phyloP scores from a whole-genome alignment of 495 filamentous ascomycete species.

The Neurospora tetrasperma region DNA sequence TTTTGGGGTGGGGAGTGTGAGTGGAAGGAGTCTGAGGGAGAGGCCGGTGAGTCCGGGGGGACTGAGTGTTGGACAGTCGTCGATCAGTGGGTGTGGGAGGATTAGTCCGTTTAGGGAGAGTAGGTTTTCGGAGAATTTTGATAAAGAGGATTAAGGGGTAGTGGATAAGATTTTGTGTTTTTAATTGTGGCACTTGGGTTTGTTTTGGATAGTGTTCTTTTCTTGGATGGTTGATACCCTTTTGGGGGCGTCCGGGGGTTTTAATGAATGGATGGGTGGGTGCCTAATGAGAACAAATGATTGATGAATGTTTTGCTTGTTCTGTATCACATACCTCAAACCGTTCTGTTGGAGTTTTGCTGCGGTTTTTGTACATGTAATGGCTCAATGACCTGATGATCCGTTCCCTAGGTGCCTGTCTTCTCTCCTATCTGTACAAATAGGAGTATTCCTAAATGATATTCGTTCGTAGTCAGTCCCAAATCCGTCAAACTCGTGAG shows the following conservation, averaged over 20 bases:
- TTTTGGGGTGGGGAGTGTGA: not conserved
- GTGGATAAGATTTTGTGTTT: not conserved
- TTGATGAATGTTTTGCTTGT: not conserved
- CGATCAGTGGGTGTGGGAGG: slow-evolving; percentile 5
- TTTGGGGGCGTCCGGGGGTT: not conserved
- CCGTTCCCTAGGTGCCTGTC: not conserved
- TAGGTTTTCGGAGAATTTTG: slow-evolving; percentile 28
- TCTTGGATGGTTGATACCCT: not conserved
- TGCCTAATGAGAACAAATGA: not conserved
- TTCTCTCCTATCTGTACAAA: not conserved
- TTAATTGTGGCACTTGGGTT: not conserved
- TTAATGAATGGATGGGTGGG: not conserved
- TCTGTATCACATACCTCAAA: not conserved
- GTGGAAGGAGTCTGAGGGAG: not conserved
- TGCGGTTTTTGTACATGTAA: not conserved
- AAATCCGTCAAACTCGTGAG: not conserved
- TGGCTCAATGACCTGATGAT: not conserved
- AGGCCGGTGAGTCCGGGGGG: slow-evolving; percentile 4
- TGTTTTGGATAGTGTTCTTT: not conserved
- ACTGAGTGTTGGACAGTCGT: not conserved
- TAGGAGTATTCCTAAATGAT: not conserved
- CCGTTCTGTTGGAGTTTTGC: not conserved
- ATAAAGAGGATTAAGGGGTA: not conserved
- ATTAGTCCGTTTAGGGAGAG: slow-evolving; percentile 35
- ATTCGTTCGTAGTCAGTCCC: too few relatives aligned